These are phyloP conservation scores for Sarcodon aspratus DNA, from an alignment of 768 basidiomycete genomes.

Conservation along the genomic window DNA sequence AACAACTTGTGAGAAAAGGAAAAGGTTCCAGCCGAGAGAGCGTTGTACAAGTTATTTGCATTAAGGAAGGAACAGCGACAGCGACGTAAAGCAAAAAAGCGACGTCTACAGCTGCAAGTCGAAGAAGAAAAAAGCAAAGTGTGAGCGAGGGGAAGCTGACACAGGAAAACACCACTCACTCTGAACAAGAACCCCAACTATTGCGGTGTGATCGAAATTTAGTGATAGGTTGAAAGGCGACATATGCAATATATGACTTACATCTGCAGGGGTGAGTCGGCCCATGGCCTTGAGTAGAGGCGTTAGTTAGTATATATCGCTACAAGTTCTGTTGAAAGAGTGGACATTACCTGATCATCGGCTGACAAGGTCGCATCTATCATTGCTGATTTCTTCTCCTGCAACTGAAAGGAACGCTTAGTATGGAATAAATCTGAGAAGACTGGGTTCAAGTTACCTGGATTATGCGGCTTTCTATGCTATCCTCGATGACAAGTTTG, in stretches of 20 bases:
- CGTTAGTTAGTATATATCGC: constrained; percentile 4
- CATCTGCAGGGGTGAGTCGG: constrained; percentile 76
- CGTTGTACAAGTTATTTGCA: too few species aligned
- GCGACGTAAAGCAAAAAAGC: too few species aligned
- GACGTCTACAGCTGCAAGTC: too few species aligned
- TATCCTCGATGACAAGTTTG: constrained; percentile 91
- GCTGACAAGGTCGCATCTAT: constrained; percentile 77
- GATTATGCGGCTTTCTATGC: constrained; percentile 91
- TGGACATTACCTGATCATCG: constrained; percentile 56
- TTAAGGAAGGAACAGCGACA: too few species aligned
- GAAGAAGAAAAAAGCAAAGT: too few species aligned
- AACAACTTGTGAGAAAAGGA: too few species aligned
- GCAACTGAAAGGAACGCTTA: constrained; percentile 35
- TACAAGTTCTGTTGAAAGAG: background rate
- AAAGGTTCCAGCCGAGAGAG: too few species aligned
- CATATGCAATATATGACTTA: constrained; percentile 11
- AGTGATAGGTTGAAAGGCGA: constrained; percentile 1
- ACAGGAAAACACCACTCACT: constrained; percentile 20
- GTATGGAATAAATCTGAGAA: background rate
- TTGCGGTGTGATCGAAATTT: background rate
- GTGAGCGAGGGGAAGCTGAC: too few species aligned
- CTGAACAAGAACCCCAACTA: constrained; percentile 52
- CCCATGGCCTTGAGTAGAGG: constrained; percentile 65
- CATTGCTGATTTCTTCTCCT: constrained; percentile 97
- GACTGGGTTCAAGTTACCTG: constrained; percentile 32